Evolutionary conservation across 164 flowering plant species (phyloP), one percentile per base, ranked within the genome.

Genomic region (Amborella trichopoda): DNA sequence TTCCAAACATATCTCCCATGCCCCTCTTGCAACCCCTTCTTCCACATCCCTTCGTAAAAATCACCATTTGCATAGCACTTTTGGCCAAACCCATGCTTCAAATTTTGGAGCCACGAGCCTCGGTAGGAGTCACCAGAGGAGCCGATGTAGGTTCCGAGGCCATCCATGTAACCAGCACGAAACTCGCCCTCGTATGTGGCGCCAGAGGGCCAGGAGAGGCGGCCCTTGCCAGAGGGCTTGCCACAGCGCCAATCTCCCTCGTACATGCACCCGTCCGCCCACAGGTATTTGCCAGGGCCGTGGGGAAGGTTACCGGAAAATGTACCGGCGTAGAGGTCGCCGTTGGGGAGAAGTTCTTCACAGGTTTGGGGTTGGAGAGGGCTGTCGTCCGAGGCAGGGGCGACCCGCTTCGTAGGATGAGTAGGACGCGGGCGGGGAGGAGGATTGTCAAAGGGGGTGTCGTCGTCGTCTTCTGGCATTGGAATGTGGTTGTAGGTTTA

Each of bases 241-340:
- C 96, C 99, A 28, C 57, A 44, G 20, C 52, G 54, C 95, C 95
- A 91, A 32, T 87, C 96, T 1, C 99, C 99, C 1, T 72, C 75
- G 54, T 87, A 87, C 94, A 80, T 78, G 55, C 98, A 91, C 21
- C 96, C 98, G 41, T 91, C 98, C 0, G 70, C 73, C 96, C 99
- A 91, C 6, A 83, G 51, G 52, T 84, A 91, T 59, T 84, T 87
- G 0, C 96, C 96, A 9, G 61, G 54, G 10, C 98, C 96, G 44
- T 82, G 77, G 0, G 99, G 99, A 37, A 79, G 69, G 52, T 60
- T 76, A 4, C 80, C 88, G 2, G 56, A 48, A 90, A 82, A 87
- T 22, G 73, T 72, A 1, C 99, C 99, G 0, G 76, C 72, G 48
- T 87, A 91, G 49, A 73, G 73, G 30, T 91, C 99, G 1, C 96